Evolutionary conservation across 116 monocot species (phyloP), one percentile per base, ranked within the genome.

Genomic region (Thalassia testudinum): DNA sequence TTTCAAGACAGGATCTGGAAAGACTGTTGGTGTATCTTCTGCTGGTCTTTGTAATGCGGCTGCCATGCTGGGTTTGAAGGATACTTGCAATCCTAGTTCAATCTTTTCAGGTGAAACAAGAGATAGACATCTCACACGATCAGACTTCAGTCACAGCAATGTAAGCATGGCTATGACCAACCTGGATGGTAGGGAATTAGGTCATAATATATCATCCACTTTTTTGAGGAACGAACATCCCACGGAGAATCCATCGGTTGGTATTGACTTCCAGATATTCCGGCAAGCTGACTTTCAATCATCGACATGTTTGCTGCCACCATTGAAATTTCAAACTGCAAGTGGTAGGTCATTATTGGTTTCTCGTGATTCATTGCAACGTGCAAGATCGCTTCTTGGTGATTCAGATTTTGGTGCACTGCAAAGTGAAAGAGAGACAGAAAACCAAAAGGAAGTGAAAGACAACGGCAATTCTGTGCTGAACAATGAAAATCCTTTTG

Each of bases 321-420:
- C 74, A 48, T 42, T 78, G 26, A 68, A 66, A 63, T 78, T 93
- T 43, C 79, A 79, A 17, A 87, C 75, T 65, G 87, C 78, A 10
- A 71, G 78, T 59, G 80, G 83, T 59, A 67, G 50, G 61, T 75
- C 72, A 47, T 56, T 87, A 52, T 68, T 65, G n/a, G 40, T 87
- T 63, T 83, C 87, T 62, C 68, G 56, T 52, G 71, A 74, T 70
- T 80, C 83, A 37, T 65, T 87, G 49, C 58, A 63, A 37, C 75
- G 72, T 64, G 87, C 87, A 50, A 83, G 50, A 60, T 75, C 28
- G 28, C 75, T 93, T 65, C 71, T 93, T 68, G 69, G 76, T 48
- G 78, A 78, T 8, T 57, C 54, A 19, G 74, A 66, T 1, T 48
- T 50, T 13, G 73, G 44, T 52, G 43, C 42, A 59, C 16, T 50